Evolutionary conservation across 2,329 filamentous ascomycete genomes (phyloP), one percentile per base, ranked within the genome.

Genomic region (Ophiocordyceps polyrhachis-furcata): DNA sequence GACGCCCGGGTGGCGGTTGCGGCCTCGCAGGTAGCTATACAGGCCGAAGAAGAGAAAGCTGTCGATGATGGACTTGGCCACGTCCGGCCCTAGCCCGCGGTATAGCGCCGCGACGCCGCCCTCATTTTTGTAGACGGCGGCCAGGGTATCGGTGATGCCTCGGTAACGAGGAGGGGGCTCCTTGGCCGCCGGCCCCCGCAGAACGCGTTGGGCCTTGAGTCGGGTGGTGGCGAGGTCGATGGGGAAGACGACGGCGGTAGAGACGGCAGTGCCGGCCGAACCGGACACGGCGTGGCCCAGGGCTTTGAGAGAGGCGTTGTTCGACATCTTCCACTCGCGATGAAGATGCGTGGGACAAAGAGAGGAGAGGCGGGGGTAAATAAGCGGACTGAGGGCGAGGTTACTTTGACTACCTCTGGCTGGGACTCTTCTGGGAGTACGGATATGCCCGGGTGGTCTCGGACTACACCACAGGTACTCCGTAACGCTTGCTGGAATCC

Each of bases 41-140:
- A 83, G 80, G 17, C 89, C 70, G 63, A 93, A 93, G 67, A 93
- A 93, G 44, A 93, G 68, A 57, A 91, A 89, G 46, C 81, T 83
- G 63, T 91, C 85, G 28, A 76, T 70, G 20, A 79, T 68, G 21
- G 75, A 78, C 59, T 83, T 85, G 53, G 66, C 69, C 12, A 80
- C 74, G 55, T 83, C 80, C 32, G 73, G 69, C 7, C 69, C 62
- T 1, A 82, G 59, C 23, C 81, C 81, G 21, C 67, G 70, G 56
- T 83, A 94, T 51, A 93, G 79, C 1, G 80, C 83, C 44, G 59
- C 56, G 17, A 79, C 51, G 4, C 82, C 77, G n/a, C 83, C 84
- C 59, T 87, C 82, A 29, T 72, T 67, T 31, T 67, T 63, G 54
- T 81, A 81, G 50, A 93, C 91, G 57, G 76, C 79, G 47, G 67